These are phyloP conservation scores for Fagus sylvatica DNA, from an alignment of 306 rosid genomes.

Conservation along the genomic window DNA sequence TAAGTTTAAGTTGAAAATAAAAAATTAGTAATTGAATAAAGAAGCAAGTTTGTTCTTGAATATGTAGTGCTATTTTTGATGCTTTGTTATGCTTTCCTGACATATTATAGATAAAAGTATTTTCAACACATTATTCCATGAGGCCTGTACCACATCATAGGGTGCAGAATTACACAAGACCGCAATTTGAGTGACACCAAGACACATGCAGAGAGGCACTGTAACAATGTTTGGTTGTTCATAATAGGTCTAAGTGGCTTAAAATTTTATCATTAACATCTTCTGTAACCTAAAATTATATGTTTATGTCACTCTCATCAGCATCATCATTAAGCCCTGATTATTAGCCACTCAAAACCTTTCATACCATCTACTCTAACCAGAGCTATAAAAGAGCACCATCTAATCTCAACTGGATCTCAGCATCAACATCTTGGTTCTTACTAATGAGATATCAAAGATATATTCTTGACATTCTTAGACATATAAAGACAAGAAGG, in stretches of 20 bases:
- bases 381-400: background rate
- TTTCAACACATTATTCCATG: background rate
- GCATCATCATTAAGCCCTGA: background rate
- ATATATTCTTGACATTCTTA: background rate
- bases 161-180: background rate
- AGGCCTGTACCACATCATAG: background rate
- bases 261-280: background rate
- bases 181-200: background rate
- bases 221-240: background rate
- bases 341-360: slow-evolving; percentile 1
- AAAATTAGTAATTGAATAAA: background rate
- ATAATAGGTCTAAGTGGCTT: background rate
- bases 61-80: background rate
- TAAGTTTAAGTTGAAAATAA: background rate
- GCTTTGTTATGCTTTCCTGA: background rate
- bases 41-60: background rate
- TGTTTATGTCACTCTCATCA: background rate
- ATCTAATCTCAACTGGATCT: background rate
- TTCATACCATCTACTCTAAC: background rate
- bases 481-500: slow-evolving; percentile 5
- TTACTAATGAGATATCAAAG: background rate
- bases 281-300: background rate
- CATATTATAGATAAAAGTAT: background rate
- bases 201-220: background rate
- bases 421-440: slow-evolving; percentile 2